Evolutionary conservation across 352 stramenopile genomes (phyloP).

Genomic region (Hyphochytrium catenoides): DNA sequence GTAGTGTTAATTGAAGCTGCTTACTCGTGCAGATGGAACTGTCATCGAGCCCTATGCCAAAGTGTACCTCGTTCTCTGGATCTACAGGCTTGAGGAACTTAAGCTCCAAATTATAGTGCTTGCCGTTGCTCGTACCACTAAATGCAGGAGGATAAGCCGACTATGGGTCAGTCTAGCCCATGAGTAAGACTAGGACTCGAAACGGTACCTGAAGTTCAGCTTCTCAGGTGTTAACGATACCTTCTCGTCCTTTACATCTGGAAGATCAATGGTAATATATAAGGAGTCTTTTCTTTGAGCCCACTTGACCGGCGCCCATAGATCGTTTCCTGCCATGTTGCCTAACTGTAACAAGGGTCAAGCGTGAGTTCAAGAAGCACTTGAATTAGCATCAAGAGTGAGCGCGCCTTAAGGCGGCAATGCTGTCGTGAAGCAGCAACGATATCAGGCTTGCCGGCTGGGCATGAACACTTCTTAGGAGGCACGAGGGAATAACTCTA

Average conservation of each 20-base stretch:
- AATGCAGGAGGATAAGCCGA: slow-evolving; percentile 3
- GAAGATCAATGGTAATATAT: slow-evolving; percentile 86
- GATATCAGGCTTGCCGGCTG: too few species aligned
- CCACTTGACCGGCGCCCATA: slow-evolving; percentile 80
- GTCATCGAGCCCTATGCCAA: background rate
- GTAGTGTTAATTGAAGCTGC: too few species aligned
- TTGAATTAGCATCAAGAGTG: too few species aligned
- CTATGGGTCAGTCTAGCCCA: slow-evolving; percentile 2
- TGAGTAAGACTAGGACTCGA: background rate
- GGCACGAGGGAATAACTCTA: too few species aligned
- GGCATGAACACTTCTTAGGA: too few species aligned
- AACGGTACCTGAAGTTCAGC: slow-evolving; percentile 48
- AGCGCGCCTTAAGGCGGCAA: too few species aligned
- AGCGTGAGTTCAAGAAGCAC: too few species aligned
- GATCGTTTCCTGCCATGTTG: too few species aligned
- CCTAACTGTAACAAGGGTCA: too few species aligned
- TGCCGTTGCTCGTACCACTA: slow-evolving; percentile 60
- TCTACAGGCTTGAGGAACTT: slow-evolving; percentile 86
- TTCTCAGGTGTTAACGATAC: slow-evolving; percentile 63
- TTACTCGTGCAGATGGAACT: slow-evolving; percentile 3
- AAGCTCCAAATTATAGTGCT: slow-evolving; percentile 81
- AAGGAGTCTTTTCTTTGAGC: slow-evolving; percentile 85
- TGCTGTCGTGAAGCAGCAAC: too few species aligned
- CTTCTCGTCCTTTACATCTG: slow-evolving; percentile 78
- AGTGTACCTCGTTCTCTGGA: slow-evolving; percentile 38